A percentile compares a stretch with the other conserved stretches of the same genome.
phyloP scores from a whole-genome alignment of 257 asterid species.

The Parsonsia alboflavescens region DNA sequence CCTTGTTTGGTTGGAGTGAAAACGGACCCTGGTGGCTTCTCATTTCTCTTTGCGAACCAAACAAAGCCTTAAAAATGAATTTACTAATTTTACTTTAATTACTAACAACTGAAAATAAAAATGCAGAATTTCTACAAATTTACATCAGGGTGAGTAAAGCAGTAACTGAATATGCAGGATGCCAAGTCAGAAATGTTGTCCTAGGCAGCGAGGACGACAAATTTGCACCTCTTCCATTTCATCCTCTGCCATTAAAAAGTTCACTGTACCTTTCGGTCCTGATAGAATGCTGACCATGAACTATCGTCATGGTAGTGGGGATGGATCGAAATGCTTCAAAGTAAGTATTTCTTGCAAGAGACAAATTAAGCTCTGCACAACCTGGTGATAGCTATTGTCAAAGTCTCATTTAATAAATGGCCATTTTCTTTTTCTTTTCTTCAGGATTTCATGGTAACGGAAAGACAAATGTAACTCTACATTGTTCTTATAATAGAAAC shows the following conservation, averaged over 20 bases:
- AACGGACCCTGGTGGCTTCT: too few relatives aligned
- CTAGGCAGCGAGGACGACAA: background rate
- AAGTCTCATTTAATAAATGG: background rate
- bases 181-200: background rate
- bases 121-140: background rate
- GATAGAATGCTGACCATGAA: background rate
- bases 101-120: too few relatives aligned
- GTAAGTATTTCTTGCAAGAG: background rate
- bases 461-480: too few relatives aligned
- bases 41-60: too few relatives aligned
- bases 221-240: background rate
- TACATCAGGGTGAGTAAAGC: background rate
- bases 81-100: too few relatives aligned
- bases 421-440: too few relatives aligned
- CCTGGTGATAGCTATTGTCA: background rate
- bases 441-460: too few relatives aligned
- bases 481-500: too few relatives aligned
- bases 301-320: background rate
- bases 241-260: background rate
- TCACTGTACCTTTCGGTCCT: background rate
- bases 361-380: background rate
- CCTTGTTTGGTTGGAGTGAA: too few relatives aligned
- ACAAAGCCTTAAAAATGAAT: too few relatives aligned
- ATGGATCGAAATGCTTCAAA: too few relatives aligned
- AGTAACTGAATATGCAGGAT: background rate